Conservation (phyloP, 23 red algal species). For the Gracilariopsis chorda region DNA sequence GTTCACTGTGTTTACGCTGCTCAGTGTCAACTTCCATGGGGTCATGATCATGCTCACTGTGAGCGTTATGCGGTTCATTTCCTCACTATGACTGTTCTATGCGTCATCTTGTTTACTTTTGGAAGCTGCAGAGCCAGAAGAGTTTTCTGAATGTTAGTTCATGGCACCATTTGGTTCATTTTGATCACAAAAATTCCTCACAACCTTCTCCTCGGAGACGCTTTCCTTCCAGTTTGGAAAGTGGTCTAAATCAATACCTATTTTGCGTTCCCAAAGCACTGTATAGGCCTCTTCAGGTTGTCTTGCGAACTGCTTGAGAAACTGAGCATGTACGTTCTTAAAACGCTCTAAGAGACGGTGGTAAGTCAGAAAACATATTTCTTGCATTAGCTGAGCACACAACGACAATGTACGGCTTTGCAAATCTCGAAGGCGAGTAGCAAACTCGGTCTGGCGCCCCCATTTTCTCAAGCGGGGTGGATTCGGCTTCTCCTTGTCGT, state of each 20-base stretch:
- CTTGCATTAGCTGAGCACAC: neutral
- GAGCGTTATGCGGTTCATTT: neutral
- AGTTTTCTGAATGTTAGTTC: neutral
- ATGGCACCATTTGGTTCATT: neutral
- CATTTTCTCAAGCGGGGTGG: neutral
- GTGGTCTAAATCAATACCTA: neutral
- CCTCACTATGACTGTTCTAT: neutral
- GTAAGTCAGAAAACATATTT: conserved; percentile 10
- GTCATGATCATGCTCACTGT: too few relatives aligned
- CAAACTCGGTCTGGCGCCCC: conserved; percentile 12
- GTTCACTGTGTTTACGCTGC: neutral
- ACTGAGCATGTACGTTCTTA: too few relatives aligned
- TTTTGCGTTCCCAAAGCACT: neutral
- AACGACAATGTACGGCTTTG: neutral
- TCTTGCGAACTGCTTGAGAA: neutral
- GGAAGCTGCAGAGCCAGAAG: neutral
- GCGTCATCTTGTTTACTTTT: neutral
- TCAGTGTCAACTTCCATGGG: too few relatives aligned
- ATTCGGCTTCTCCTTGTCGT: conserved; percentile 7
- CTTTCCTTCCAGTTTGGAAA: neutral
- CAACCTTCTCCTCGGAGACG: neutral
- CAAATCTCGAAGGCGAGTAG: neutral
- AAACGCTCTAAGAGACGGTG: too few relatives aligned
- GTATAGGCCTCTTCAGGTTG: neutral
- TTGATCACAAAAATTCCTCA: neutral